These are phyloP conservation scores for Pachyrhizus erosus DNA, from an alignment of 306 rosid species.

Conservation along the genomic window DNA sequence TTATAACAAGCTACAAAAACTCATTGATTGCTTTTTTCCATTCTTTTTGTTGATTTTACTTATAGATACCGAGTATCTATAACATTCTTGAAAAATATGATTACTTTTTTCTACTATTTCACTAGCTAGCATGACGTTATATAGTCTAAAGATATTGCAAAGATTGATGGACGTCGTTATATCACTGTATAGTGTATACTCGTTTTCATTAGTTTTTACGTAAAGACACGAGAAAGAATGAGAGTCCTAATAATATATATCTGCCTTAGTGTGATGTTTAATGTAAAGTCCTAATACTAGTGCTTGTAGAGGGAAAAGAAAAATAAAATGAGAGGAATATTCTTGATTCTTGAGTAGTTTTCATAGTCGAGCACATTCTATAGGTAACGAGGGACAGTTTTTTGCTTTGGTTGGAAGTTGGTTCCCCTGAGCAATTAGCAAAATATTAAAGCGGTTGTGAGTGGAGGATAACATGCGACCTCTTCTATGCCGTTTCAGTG, in stretches of 20 bases:
- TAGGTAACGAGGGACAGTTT: slow-evolving; percentile 39
- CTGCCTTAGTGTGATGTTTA: background rate
- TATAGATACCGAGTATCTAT: background rate
- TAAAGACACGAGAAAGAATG: background rate
- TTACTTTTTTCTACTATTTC: background rate
- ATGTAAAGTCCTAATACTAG: background rate
- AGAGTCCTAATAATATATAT: background rate
- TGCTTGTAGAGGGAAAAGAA: too few relatives aligned
- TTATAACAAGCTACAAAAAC: background rate
- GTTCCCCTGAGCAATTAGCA: slow-evolving; percentile 33
- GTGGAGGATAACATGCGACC: slow-evolving; percentile 75
- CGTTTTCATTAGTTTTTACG: background rate
- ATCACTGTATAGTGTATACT: background rate
- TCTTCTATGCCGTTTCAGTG: slow-evolving; percentile 41
- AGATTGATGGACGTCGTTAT: background rate
- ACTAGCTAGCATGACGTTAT: background rate
- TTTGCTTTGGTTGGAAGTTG: slow-evolving; percentile 48
- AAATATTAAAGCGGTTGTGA: slow-evolving; percentile 43
- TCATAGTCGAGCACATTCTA: slow-evolving; percentile 48
- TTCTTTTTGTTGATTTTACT: background rate
- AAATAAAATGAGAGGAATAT: slow-evolving; percentile 39
- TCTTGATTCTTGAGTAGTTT: slow-evolving; percentile 55
- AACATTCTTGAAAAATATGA: background rate
- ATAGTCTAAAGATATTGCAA: slow-evolving; percentile 1
- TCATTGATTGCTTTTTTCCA: background rate